Percentiles rank a stretch among this genome's conserved stretches.
Evolutionary conservation across 2,329 filamentous ascomycete genomes (phyloP).

Genomic region (Calonectria pseudoturangicola): DNA sequence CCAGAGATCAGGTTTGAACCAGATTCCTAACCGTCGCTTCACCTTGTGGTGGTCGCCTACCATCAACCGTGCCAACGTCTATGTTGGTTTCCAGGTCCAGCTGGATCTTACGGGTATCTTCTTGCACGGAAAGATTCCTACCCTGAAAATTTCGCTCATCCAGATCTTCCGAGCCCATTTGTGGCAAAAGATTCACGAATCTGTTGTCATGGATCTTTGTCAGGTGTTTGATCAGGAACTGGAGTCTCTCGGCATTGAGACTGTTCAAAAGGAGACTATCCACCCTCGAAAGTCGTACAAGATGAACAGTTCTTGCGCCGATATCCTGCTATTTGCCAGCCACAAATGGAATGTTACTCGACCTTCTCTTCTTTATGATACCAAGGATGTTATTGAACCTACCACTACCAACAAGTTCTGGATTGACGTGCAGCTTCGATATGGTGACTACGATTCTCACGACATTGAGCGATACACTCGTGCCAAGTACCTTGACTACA

Average conservation of each 20-base stretch:
- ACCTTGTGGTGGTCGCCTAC: slow-evolving; percentile 98
- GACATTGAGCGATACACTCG: slow-evolving; percentile 98
- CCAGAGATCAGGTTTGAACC: slow-evolving; percentile 95
- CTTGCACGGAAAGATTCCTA: slow-evolving; percentile 98
- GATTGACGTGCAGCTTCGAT: slow-evolving; percentile 96
- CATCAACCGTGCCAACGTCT: slow-evolving; percentile 96
- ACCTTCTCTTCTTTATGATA: slow-evolving; percentile 95
- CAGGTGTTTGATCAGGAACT: slow-evolving; percentile 99
- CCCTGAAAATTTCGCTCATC: slow-evolving; percentile 96
- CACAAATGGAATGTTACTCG: slow-evolving; percentile 99
- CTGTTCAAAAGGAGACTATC: slow-evolving; percentile 98
- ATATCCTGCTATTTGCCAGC: slow-evolving; percentile 96
- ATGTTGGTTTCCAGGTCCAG: slow-evolving; percentile 99
- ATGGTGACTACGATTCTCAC: slow-evolving; percentile 99
- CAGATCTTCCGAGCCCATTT: slow-evolving; percentile 99
- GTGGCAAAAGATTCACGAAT: slow-evolving; percentile 99
- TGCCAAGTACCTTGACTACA: slow-evolving; percentile 99
- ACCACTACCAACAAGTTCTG: slow-evolving; percentile 99
- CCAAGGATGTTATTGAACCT: slow-evolving; percentile 94
- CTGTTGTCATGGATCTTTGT: slow-evolving; percentile 98
- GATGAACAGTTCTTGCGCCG: slow-evolving; percentile 99
- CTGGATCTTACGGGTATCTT: slow-evolving; percentile 98
- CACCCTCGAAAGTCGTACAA: slow-evolving; percentile 99
- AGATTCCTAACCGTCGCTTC: slow-evolving; percentile 98
- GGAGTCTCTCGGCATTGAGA: slow-evolving; percentile 96